Percentiles rank a stretch among this genome's conserved stretches.
Evolutionary conservation across 257 asterid genomes (phyloP).

Genomic region (Nicotiana noctiflora): DNA sequence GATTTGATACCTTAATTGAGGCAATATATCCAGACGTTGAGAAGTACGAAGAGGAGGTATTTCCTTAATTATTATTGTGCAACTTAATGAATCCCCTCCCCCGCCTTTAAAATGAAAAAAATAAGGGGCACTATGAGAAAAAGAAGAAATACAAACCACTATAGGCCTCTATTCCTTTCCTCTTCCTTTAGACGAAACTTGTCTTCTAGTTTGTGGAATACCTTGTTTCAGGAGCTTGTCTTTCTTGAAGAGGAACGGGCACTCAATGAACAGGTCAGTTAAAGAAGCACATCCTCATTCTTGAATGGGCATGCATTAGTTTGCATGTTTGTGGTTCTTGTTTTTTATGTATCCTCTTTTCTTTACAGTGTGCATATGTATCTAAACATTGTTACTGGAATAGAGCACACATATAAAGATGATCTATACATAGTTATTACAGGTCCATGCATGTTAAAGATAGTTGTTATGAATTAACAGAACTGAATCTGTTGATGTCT

Average conservation of each 20-base stretch:
- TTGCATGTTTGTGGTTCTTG: not conserved
- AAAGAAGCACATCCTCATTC: not conserved
- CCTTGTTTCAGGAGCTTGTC: constrained; percentile 25
- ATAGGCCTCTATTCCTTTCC: not conserved
- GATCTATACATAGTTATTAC: not conserved
- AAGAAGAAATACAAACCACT: not conserved
- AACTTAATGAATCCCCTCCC: not conserved
- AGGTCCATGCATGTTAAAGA: not conserved
- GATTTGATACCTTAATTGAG: constrained; percentile 32
- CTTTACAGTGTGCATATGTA: not conserved
- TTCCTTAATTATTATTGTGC: not conserved
- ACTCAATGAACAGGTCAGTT: constrained; percentile 31
- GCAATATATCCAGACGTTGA: constrained; percentile 35
- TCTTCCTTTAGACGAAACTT: not conserved
- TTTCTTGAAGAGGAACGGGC: constrained; percentile 30
- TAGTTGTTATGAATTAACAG: not conserved
- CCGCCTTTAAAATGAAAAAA: not conserved
- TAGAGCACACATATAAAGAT: not conserved
- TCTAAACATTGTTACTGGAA: not conserved
- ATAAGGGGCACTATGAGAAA: not conserved
- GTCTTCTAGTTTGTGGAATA: constrained; percentile 1
- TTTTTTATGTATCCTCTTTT: not conserved
- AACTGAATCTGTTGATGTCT: not conserved
- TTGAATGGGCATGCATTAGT: not conserved
- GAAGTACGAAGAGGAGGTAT: constrained; percentile 45